Percentiles rank a stretch among this genome's conserved stretches.
Conservation (phyloP, 2,329 filamentous ascomycete species). For the Pseudogymnoascus sp. region DNA sequence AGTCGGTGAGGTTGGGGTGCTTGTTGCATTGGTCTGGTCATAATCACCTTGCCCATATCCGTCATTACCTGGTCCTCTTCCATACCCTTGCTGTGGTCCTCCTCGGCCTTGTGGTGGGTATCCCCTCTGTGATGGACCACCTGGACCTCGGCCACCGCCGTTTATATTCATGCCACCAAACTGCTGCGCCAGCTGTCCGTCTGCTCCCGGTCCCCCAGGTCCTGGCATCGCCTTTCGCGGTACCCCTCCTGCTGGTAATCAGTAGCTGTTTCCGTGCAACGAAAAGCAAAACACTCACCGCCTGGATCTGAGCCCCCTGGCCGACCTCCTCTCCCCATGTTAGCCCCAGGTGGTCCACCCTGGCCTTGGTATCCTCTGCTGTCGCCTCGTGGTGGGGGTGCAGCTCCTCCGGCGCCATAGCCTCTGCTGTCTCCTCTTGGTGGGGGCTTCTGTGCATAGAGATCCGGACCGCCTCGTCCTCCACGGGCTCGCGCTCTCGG, state of each 20-base stretch:
- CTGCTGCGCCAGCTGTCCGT: constrained; percentile 16
- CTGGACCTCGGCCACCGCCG: constrained; percentile 23
- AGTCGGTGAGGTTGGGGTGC: constrained; percentile 23
- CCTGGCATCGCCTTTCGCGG: background rate
- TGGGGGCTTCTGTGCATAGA: background rate
- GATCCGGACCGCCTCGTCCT: background rate
- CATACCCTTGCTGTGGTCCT: constrained; percentile 20
- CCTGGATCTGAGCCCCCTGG: background rate
- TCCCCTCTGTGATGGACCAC: constrained; percentile 18
- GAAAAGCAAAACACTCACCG: background rate
- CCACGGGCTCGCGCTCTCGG: background rate
- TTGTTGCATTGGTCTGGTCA: constrained; percentile 10
- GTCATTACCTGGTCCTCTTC: constrained; percentile 21
- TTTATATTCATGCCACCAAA: constrained; percentile 16
- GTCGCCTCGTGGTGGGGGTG: background rate
- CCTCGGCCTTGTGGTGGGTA: constrained; percentile 19
- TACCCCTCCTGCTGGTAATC: background rate
- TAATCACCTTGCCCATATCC: constrained; percentile 11
- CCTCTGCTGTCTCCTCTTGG: constrained; percentile 7
- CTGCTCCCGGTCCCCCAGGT: background rate
- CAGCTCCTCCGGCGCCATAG: background rate
- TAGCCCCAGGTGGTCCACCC: background rate
- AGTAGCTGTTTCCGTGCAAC: background rate
- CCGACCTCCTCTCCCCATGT: constrained; percentile 1
- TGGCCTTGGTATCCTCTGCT: background rate